Percentiles rank a stretch among this genome's conserved stretches.
phyloP scores from a whole-genome alignment of 2,329 filamentous ascomycete genomes.

The Penicillium sp. region DNA sequence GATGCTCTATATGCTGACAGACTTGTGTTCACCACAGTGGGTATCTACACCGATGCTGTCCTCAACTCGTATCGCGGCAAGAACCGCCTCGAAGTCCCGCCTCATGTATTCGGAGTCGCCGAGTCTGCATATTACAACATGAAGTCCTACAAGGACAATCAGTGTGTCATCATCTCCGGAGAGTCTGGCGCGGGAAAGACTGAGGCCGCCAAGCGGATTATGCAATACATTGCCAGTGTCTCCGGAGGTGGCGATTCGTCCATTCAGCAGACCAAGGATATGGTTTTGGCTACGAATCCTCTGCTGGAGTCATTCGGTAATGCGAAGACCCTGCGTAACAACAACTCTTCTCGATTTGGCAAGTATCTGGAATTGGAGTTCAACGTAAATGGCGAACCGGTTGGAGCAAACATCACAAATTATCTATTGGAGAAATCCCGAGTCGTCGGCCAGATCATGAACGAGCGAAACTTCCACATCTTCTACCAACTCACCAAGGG shows the following conservation, averaged over 20 bases:
- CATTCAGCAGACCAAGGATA: slow-evolving; percentile 97
- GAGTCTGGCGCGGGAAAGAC: slow-evolving; percentile 98
- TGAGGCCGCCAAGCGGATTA: slow-evolving; percentile 95
- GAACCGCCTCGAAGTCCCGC: slow-evolving; percentile 88
- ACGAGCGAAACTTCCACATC: slow-evolving; percentile 98
- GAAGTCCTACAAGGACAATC: slow-evolving; percentile 98
- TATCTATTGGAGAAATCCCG: slow-evolving; percentile 93
- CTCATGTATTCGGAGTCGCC: slow-evolving; percentile 95
- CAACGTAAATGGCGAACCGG: slow-evolving; percentile 83
- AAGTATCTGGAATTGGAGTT: slow-evolving; percentile 98
- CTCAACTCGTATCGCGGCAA: slow-evolving; percentile 93
- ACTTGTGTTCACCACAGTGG: slow-evolving; percentile 52
- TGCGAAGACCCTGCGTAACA: slow-evolving; percentile 95
- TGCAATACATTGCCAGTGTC: slow-evolving; percentile 99
- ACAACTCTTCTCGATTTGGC: slow-evolving; percentile 97
- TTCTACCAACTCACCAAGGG: slow-evolving; percentile 99
- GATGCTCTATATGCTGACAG: slow-evolving; percentile 35
- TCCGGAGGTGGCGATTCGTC: slow-evolving; percentile 79
- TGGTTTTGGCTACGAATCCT: slow-evolving; percentile 97
- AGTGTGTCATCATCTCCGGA: slow-evolving; percentile 98
- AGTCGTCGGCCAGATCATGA: slow-evolving; percentile 89
- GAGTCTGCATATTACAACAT: slow-evolving; percentile 98
- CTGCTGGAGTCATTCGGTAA: slow-evolving; percentile 97
- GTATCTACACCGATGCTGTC: slow-evolving; percentile 94
- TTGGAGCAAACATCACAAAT: slow-evolving; percentile 97